Conservation (phyloP, 225 moss, liverwort and hornwort species). For the Pseudisothecium myosuroides region DNA sequence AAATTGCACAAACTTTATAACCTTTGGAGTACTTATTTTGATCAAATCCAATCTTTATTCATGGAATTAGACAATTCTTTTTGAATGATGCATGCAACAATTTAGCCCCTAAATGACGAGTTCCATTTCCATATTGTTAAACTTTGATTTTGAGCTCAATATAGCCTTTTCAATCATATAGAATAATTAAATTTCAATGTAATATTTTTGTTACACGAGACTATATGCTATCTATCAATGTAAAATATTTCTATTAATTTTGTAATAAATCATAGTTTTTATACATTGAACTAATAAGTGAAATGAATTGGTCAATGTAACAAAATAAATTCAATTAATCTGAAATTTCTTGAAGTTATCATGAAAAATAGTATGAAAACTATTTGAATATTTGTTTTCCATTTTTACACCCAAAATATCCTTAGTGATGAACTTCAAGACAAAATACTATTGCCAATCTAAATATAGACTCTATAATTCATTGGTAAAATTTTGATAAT, state of each 20-base stretch:
- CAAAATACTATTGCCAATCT: fast-evolving
- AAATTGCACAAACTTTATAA: background rate
- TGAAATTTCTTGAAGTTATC: fast-evolving
- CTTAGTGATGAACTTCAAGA: background rate
- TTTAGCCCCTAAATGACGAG: too few species aligned
- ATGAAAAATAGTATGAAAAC: fast-evolving
- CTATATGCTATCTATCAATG: fast-evolving
- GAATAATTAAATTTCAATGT: too few species aligned
- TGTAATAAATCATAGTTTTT: fast-evolving
- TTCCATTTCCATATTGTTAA: fast-evolving
- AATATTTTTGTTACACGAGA: too few species aligned
- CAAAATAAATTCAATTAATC: fast-evolving
- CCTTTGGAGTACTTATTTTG: background rate
- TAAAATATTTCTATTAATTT: background rate
- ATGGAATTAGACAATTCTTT: too few species aligned
- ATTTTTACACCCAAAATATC: too few species aligned
- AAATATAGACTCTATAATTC: fast-evolving
- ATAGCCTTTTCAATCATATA: background rate
- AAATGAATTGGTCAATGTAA: background rate
- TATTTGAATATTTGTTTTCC: too few species aligned
- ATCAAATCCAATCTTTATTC: too few species aligned
- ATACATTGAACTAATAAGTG: background rate
- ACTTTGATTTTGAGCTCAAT: background rate
- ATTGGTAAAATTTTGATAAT: background rate
- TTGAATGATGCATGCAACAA: fast-evolving